Evolutionary conservation across 2,329 filamentous ascomycete genomes (phyloP).

Genomic region (Penicillium sp.): DNA sequence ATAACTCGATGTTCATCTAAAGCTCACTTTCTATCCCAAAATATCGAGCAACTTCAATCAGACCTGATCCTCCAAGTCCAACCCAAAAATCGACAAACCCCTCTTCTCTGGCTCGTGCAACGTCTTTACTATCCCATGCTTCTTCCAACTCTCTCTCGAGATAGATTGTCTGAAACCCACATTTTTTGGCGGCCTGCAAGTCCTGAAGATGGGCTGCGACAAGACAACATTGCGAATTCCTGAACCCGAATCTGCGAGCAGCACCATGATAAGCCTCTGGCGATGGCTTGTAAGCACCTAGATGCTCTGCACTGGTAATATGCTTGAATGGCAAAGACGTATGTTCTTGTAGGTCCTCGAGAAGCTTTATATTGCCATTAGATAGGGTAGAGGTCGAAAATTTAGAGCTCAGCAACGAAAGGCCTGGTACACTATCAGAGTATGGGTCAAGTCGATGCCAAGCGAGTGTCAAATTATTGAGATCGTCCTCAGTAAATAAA

Average conservation of each 20-base stretch:
- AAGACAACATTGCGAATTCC: constrained; percentile 67
- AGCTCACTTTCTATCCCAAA: constrained; percentile 19
- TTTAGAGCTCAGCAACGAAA: constrained; percentile 58
- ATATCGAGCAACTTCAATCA: constrained; percentile 24
- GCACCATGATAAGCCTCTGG: constrained; percentile 69
- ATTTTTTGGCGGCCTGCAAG: constrained; percentile 63
- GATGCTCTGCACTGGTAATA: constrained; percentile 69
- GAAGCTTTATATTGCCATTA: constrained; percentile 69
- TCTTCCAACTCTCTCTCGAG: constrained; percentile 70
- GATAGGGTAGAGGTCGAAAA: constrained; percentile 68
- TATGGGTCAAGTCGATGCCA: constrained; percentile 76
- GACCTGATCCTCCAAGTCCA: constrained; percentile 24
- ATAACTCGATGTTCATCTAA: background rate
- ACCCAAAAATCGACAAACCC: constrained; percentile 68
- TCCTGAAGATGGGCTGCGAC: constrained; percentile 74
- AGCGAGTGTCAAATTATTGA: constrained; percentile 54
- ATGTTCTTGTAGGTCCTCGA: constrained; percentile 64
- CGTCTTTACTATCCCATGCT: constrained; percentile 57
- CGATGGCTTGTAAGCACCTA: constrained; percentile 72
- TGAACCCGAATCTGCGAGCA: constrained; percentile 58
- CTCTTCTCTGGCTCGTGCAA: constrained; percentile 56
- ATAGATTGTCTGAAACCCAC: constrained; percentile 70
- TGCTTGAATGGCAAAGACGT: constrained; percentile 63
- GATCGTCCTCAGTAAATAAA: constrained; percentile 20
- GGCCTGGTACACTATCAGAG: constrained; percentile 61